phyloP scores from a whole-genome alignment of 306 rosid genomes.

The Parietaria judaica region DNA sequence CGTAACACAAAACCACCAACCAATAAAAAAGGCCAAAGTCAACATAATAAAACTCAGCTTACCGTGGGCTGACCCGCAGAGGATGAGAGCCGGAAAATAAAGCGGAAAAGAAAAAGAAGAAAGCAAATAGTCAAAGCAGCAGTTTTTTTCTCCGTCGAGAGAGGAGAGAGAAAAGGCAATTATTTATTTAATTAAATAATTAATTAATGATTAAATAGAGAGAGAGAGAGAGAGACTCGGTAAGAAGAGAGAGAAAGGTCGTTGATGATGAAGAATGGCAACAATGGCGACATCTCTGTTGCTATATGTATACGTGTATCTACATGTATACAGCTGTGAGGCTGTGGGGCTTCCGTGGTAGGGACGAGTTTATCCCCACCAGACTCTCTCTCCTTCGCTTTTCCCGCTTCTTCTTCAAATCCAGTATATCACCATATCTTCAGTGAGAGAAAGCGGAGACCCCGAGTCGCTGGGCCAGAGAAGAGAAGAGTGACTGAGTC shows the following conservation, averaged over 20 bases:
- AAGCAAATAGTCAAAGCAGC: constrained; percentile 6
- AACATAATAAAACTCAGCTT: no score
- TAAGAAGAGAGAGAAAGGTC: not conserved
- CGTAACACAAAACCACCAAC: not conserved
- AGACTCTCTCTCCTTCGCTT: constrained; percentile 34
- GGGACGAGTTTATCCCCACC: constrained; percentile 52
- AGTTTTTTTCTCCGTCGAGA: not conserved
- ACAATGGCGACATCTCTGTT: not conserved
- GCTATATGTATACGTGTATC: not conserved
- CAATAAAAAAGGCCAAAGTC: not conserved
- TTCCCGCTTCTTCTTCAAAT: constrained; percentile 42
- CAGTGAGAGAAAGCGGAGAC: not conserved
- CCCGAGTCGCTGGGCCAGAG: constrained; percentile 1
- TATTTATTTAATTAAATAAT: no score
- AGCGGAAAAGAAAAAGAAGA: not conserved
- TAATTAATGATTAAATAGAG: not conserved
- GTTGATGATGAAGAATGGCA: not conserved
- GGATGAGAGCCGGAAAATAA: not conserved
- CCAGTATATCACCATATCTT: constrained; percentile 21
- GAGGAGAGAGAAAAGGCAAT: not conserved
- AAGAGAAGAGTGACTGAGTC: constrained; percentile 2
- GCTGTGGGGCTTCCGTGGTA: constrained; percentile 29
- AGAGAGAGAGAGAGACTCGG: not conserved
- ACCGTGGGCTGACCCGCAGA: not conserved
- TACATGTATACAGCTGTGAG: constrained; percentile 24